phyloP scores from a whole-genome alignment of 2,329 filamentous ascomycete genomes.

The Zasmidium cellare region DNA sequence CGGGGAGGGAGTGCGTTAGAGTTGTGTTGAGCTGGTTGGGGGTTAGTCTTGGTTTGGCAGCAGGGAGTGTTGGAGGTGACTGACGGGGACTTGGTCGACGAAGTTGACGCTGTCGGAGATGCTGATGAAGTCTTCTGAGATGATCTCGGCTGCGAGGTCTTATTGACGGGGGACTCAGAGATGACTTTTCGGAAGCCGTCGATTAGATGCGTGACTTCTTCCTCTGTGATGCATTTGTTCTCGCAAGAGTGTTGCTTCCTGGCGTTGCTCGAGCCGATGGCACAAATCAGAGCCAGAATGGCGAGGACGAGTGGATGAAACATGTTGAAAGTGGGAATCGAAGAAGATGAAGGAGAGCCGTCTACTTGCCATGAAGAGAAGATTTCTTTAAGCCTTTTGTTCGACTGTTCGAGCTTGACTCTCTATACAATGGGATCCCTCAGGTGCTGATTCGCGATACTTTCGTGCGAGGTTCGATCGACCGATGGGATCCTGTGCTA shows the following conservation, averaged over 20 bases:
- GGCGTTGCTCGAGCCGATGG: too few relatives aligned
- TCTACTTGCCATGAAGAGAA: too few relatives aligned
- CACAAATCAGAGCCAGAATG: too few relatives aligned
- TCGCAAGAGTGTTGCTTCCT: neutral
- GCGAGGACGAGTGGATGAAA: too few relatives aligned
- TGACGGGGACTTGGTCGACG: neutral
- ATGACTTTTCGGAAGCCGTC: constrained; percentile 3
- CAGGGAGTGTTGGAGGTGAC: neutral
- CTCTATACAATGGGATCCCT: too few relatives aligned
- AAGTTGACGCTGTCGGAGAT: constrained; percentile 5
- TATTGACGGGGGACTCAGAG: neutral
- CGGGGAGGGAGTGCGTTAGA: constrained; percentile 9
- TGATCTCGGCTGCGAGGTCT: neutral
- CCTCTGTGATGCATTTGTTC: neutral
- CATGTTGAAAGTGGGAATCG: too few relatives aligned
- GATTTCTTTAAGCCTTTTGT: too few relatives aligned
- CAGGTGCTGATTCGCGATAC: too few relatives aligned
- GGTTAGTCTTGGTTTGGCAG: constrained; percentile 1
- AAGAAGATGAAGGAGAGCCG: too few relatives aligned
- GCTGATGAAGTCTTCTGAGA: neutral
- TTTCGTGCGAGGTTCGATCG: too few relatives aligned
- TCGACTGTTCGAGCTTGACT: too few relatives aligned
- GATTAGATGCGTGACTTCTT: neutral
- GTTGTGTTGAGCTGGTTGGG: constrained; percentile 14
- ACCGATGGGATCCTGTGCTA: too few relatives aligned